Percentiles rank a stretch among this genome's conserved stretches.
Conservation (phyloP, 805 yeast species). For the Lipomyces sp. region DNA sequence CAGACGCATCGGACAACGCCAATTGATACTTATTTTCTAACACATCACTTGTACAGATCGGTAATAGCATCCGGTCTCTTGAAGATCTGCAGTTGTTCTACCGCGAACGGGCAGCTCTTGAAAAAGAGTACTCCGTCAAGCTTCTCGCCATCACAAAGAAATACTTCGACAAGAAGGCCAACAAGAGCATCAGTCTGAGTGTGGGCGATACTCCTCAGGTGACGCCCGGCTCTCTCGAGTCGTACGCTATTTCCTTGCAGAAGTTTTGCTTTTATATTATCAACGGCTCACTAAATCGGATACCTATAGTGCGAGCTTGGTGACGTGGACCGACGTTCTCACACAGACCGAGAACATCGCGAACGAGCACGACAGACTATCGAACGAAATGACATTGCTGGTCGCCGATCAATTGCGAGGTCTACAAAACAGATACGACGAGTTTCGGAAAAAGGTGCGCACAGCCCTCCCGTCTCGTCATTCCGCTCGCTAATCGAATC, state of each 20-base stretch:
- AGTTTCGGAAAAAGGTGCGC: conserved; percentile 43
- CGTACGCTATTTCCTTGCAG: conserved; percentile 5
- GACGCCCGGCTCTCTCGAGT: conserved; percentile 92
- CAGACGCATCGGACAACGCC: no score
- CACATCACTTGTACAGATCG: conserved; percentile 35
- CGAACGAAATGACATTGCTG: conserved; percentile 56
- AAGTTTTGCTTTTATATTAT: not conserved
- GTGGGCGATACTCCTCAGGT: conserved; percentile 90
- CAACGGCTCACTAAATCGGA: not conserved
- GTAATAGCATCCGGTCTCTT: conserved; percentile 69
- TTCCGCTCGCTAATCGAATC: no score
- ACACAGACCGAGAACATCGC: conserved; percentile 79
- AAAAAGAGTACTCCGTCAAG: conserved; percentile 74
- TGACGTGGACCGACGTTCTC: conserved; percentile 85
- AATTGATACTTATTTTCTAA: no score
- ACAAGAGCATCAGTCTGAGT: conserved; percentile 59
- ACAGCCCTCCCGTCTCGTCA: no score
- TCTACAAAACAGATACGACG: conserved; percentile 52
- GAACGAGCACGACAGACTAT: conserved; percentile 57
- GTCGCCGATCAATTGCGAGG: conserved; percentile 59
- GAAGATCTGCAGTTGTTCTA: conserved; percentile 79
- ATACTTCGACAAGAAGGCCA: conserved; percentile 73
- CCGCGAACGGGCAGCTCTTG: conserved; percentile 75
- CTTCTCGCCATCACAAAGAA: conserved; percentile 62
- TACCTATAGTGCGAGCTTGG: conserved; percentile 61